Evolutionary conservation across 2,329 filamentous ascomycete species (phyloP), one percentile per base, ranked within the genome.

Genomic region (Xylariaceae sp.): DNA sequence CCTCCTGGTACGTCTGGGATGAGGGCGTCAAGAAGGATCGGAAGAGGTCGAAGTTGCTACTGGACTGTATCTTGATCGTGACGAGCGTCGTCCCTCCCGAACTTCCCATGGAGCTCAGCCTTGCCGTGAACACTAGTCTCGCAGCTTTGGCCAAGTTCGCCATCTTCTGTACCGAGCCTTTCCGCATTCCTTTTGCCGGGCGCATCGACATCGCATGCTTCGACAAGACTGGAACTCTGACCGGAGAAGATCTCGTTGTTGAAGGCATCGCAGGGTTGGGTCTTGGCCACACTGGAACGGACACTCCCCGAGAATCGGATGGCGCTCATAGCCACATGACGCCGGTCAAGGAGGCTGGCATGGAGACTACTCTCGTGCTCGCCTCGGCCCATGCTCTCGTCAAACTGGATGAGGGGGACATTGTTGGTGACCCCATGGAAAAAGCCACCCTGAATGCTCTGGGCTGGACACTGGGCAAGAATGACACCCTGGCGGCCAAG

Each of bases 1-100:
- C 92, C 33, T 94, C 92, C 10, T 95, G 92, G 89, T 98, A 98
- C 59, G 92, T 98, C 39, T 98, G 92, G 92, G 78, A 89, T 42
- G 90, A 98, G 62, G 93, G 92, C 66, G 90, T 98, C 35, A 75
- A 76, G 56, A 88, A 84, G 65, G 90, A 96, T 54, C 83, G 92
- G 56, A 96, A 98, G 69, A 82, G 92, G 45, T 96, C 90, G 29
- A 98, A 98, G 75, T 77, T 98, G 24, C 75, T 98, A 38, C 77
- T 98, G 34, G 93, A 98, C 65, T 98, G 93, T 57, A 77, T 98
- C 61, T 80, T 98, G 59, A 98, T 98, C 52, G 78, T 98, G 50
- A 98, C 92, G 25, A 95, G 88, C 55, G 92, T 98, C 38, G 92
- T 98, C 1, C 92, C 92, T n/a, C 92, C 92, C 2, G 92, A 98